Evolutionary conservation across 2,329 filamentous ascomycete genomes (phyloP).

Genomic region (Tolypocladium amazonense): DNA sequence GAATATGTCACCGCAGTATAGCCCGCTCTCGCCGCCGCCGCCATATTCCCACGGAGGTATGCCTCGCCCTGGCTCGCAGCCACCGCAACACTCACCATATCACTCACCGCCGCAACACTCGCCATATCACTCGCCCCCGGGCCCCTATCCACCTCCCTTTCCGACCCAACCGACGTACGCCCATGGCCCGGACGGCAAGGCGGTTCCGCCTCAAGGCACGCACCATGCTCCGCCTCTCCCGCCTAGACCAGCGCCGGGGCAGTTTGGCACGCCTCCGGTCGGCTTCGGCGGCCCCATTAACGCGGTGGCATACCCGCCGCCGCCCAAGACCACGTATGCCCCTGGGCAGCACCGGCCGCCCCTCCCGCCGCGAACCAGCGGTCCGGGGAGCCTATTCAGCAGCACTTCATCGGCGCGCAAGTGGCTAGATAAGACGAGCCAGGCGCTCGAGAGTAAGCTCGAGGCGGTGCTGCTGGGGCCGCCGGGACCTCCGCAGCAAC

Average conservation of each 20-base stretch:
- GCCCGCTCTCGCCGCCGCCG: constrained; percentile 5
- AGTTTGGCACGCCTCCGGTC: not conserved
- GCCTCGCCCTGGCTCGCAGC: constrained; percentile 3
- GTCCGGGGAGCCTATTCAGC: constrained; percentile 16
- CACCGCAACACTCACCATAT: constrained; percentile 3
- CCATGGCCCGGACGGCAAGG: not conserved
- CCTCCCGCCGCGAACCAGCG: constrained; percentile 8
- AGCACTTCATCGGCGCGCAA: constrained; percentile 21
- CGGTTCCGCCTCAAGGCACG: not conserved
- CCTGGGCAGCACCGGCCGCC: constrained; percentile 9
- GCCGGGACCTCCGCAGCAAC: not conserved
- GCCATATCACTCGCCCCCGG: constrained; percentile 1
- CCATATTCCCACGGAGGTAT: constrained; percentile 1
- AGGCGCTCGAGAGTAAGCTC: constrained; percentile 21
- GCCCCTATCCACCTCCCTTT: not conserved
- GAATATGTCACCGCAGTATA: not conserved
- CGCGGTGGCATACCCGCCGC: constrained; percentile 17
- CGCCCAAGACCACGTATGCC: constrained; percentile 19
- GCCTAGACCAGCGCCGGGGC: not conserved
- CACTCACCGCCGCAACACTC: constrained; percentile 3
- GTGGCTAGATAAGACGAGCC: constrained; percentile 23
- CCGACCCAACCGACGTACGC: constrained; percentile 5
- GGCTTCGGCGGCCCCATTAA: constrained; percentile 12
- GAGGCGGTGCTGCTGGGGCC: constrained; percentile 16
- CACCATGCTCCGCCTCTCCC: not conserved